These are phyloP conservation scores for Calophaca sinica DNA, from an alignment of 306 rosid genomes.

Conservation along the genomic window DNA sequence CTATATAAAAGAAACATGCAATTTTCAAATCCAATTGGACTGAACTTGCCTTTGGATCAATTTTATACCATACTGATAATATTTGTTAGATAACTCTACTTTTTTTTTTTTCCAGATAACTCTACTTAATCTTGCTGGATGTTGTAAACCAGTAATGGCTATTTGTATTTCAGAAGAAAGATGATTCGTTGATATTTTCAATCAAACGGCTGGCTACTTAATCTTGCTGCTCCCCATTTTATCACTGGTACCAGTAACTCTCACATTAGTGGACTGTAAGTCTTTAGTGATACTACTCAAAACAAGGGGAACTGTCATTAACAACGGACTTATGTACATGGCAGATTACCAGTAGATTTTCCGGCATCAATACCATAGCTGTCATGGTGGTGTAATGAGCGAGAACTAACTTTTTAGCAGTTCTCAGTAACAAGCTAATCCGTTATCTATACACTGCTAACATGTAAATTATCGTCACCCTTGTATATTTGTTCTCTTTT, in stretches of 20 bases:
- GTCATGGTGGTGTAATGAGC: conserved; percentile 59
- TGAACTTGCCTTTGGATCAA: no score
- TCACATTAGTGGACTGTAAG: conserved; percentile 22
- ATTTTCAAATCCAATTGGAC: no score
- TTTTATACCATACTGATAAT: no score
- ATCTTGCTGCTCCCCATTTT: conserved; percentile 27
- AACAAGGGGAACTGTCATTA: conserved; percentile 29
- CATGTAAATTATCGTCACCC: conserved; percentile 55
- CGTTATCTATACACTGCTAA: conserved; percentile 45
- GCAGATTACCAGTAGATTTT: conserved; percentile 55
- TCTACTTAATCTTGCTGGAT: background rate
- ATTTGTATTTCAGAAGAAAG: conserved; percentile 26
- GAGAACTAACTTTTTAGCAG: conserved; percentile 51
- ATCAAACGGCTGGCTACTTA: conserved; percentile 22
- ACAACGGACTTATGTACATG: conserved; percentile 43
- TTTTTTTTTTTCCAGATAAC: no score
- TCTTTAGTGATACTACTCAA: conserved; percentile 7
- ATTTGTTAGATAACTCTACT: background rate
- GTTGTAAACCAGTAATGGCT: conserved; percentile 1
- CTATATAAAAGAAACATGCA: no score
- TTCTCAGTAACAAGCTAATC: conserved; percentile 49
- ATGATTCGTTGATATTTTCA: conserved; percentile 22
- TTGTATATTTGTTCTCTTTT: conserved; percentile 1
- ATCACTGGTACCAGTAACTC: conserved; percentile 30
- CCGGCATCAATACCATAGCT: conserved; percentile 44